These are phyloP conservation scores for Hypericum perforatum DNA, from an alignment of 345 rosid species.

Conservation along the genomic window DNA sequence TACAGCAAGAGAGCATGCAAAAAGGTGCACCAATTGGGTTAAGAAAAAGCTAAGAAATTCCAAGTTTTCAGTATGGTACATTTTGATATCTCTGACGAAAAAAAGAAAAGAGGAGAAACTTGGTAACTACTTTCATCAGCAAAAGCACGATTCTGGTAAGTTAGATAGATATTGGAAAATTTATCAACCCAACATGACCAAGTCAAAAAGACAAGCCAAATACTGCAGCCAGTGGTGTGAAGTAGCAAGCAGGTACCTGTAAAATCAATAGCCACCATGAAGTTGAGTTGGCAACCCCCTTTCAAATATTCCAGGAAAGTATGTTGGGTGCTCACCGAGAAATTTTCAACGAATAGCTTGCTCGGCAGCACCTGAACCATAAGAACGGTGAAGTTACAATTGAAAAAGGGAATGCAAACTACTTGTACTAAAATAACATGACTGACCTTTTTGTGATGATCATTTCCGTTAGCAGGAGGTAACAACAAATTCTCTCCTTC, in stretches of 20 bases:
- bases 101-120: no score
- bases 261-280: constrained; percentile 95
- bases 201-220: no score
- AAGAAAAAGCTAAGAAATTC: neutral
- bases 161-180: no score
- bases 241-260: constrained; percentile 43
- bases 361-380: constrained; percentile 50
- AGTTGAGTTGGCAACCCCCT: constrained; percentile 75
- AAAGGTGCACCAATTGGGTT: neutral
- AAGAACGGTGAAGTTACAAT: neutral
- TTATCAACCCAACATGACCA: no score
- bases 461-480: constrained; percentile 51
- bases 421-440: constrained; percentile 9
- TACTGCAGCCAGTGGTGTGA: neutral
- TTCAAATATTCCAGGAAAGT: constrained; percentile 82
- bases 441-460: constrained; percentile 48
- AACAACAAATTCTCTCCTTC: constrained; percentile 45
- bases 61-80: no score
- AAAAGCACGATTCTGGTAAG: no score
- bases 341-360: constrained; percentile 61
- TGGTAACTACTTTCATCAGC: no score
- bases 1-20: neutral
- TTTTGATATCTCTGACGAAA: no score
- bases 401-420: neutral
- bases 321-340: constrained; percentile 51